Conservation (phyloP, 2,329 filamentous ascomycete genomes). For the Beauveria caledonica region DNA sequence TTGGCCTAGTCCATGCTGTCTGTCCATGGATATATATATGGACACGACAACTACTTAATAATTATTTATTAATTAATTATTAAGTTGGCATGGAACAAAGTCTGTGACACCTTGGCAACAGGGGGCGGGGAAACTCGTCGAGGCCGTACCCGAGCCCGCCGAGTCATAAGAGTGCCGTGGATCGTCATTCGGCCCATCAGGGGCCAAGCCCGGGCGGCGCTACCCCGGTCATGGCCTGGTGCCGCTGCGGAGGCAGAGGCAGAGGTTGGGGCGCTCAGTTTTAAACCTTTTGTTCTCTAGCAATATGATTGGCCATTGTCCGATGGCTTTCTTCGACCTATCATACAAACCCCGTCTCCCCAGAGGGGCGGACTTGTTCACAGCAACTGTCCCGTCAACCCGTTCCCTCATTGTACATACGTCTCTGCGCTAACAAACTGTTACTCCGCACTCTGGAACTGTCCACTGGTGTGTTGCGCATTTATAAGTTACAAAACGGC, state of each 20-base stretch:
- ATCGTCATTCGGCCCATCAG: background rate
- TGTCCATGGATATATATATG: background rate
- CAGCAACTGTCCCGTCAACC: background rate
- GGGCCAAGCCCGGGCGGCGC: background rate
- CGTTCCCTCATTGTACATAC: background rate
- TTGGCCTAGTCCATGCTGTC: background rate
- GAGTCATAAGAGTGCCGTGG: background rate
- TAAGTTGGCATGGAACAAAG: background rate
- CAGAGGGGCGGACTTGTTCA: background rate
- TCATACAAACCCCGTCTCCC: background rate
- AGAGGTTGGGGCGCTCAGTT: no score
- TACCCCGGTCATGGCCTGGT: no score
- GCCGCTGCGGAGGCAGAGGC: no score
- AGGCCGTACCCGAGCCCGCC: background rate
- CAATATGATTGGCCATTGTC: background rate
- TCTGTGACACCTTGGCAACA: background rate
- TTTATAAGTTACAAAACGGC: background rate
- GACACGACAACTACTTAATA: no score
- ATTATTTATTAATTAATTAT: no score
- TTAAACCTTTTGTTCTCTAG: background rate
- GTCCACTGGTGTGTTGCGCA: background rate
- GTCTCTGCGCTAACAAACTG: background rate
- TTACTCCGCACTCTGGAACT: background rate
- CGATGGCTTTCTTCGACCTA: background rate
- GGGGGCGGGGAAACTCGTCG: background rate